Evolutionary conservation across 2,329 filamentous ascomycete species (phyloP), one percentile per base, ranked within the genome.

Genomic region (Ilyonectria sp.): DNA sequence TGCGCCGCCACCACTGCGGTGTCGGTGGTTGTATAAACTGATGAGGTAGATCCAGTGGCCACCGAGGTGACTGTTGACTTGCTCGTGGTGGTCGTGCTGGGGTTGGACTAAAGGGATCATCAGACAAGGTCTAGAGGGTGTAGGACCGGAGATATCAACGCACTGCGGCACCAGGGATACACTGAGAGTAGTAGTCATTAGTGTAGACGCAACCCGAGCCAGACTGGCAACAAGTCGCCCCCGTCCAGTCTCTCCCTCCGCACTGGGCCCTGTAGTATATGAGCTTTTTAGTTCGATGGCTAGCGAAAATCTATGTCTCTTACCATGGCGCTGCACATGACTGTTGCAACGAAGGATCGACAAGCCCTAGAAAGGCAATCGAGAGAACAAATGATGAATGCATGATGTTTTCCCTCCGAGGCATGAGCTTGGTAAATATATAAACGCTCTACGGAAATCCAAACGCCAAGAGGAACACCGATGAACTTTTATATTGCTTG

Each of bases 151-250:
- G 26, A 29, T n/a, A 50, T 50, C 6, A 52, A 60, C 58, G 8
- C 21, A 61, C 58, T 37, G 29, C 58, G 6, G 58, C 29, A 37
- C 26, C 37, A 47, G 49, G 58, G 21, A 61, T 23, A 46, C 58
- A 61, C 26, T 61, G 58, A 43, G 17, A 54, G 8, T 61, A 61
- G 19, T 37, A 61, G 17, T 61, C 58, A 46, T 61, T 61, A 11
- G 49, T 61, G 49, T 61, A 61, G 26, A 35, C n/a, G 4, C 58
- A 61, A 46, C 2, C 35, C 6, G 35, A 61, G 6, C 49, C 58
- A 17, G 58, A 37, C 3, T n/a, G 26, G 26, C 58, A 61, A 19
- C 58, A 61, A 47, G 58, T 61, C 11, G 58, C 49, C 37, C 58
- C 58, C 7, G 47, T 35, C 58, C 58, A 61, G 11, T 31, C 58